Conservation (phyloP, 1,139 yeast genomes). For the Suhomyces taliae region DNA sequence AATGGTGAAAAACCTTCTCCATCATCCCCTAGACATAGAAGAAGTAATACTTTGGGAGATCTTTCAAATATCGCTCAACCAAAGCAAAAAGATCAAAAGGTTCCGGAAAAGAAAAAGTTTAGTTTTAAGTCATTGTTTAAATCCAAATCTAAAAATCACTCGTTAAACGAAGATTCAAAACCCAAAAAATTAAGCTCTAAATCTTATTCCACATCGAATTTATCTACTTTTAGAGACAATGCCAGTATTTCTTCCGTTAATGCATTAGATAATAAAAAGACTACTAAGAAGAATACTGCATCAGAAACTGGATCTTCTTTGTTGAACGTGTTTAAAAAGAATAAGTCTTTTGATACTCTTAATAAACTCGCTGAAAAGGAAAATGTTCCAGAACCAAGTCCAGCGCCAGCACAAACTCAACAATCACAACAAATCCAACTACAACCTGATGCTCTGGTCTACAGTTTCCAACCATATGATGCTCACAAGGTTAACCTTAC, state of each 20-base stretch:
- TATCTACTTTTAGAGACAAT: conserved; percentile 11
- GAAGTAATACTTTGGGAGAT: conserved; percentile 29
- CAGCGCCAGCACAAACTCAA: not conserved
- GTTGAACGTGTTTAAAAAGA: conserved; percentile 28
- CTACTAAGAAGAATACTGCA: conserved; percentile 3
- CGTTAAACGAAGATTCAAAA: conserved; percentile 19
- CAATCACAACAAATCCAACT: too few relatives aligned
- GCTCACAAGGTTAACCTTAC: conserved; percentile 1
- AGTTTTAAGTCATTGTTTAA: conserved; percentile 44
- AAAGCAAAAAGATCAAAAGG: not conserved
- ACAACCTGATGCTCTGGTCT: not conserved
- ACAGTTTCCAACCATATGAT: not conserved
- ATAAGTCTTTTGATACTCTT: conserved; percentile 23
- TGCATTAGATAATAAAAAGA: conserved; percentile 4
- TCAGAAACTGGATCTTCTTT: conserved; percentile 10
- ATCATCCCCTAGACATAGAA: conserved; percentile 19
- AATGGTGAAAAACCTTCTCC: not conserved
- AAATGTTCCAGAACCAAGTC: not conserved
- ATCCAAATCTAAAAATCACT: conserved; percentile 31
- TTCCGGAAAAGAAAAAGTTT: conserved; percentile 34
- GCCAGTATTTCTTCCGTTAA: conserved; percentile 2
- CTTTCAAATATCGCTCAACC: conserved; percentile 15
- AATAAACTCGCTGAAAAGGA: conserved; percentile 7
- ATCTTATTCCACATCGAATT: conserved; percentile 34
- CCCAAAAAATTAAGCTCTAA: conserved; percentile 25